phyloP scores from a whole-genome alignment of 345 rosid genomes.

The Mallotus nudiflorus region DNA sequence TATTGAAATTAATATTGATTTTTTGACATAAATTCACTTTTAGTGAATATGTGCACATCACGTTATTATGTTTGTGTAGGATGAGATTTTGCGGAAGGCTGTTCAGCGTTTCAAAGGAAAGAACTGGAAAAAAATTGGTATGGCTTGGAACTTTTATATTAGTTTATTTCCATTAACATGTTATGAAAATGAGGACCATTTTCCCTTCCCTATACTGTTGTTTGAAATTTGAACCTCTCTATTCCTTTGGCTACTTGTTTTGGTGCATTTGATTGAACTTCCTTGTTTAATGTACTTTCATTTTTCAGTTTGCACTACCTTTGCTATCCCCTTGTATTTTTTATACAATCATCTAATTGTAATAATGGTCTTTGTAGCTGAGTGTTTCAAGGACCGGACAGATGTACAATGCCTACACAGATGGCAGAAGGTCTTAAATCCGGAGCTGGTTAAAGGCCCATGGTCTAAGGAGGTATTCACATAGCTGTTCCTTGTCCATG shows the following conservation, averaged over 20 bases:
- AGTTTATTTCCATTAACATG: constrained; percentile 5
- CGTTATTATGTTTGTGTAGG: constrained; percentile 45
- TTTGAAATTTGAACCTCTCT: neutral
- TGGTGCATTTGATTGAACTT: neutral
- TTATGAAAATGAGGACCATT: neutral
- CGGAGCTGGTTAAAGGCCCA: constrained; percentile 98
- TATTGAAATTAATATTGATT: no score
- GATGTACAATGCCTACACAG: constrained; percentile 99
- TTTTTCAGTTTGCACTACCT: neutral
- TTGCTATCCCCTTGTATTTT: neutral
- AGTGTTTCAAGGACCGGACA: constrained; percentile 97
- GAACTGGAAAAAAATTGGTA: constrained; percentile 99
- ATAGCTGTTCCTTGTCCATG: constrained; percentile 11
- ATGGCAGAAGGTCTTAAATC: constrained; percentile 99
- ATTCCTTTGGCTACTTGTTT: neutral
- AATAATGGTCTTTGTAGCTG: constrained; percentile 58
- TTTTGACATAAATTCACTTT: no score
- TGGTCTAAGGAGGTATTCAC: constrained; percentile 95
- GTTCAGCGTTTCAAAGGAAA: constrained; percentile 95
- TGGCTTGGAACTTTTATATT: neutral
- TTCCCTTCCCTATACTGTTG: neutral
- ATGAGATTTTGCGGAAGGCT: constrained; percentile 86
- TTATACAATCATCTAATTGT: constrained; percentile 31
- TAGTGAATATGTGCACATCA: neutral
- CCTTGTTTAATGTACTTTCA: neutral